phyloP scores from a whole-genome alignment of 805 yeast species.

The Cyberlindnera maritima region DNA sequence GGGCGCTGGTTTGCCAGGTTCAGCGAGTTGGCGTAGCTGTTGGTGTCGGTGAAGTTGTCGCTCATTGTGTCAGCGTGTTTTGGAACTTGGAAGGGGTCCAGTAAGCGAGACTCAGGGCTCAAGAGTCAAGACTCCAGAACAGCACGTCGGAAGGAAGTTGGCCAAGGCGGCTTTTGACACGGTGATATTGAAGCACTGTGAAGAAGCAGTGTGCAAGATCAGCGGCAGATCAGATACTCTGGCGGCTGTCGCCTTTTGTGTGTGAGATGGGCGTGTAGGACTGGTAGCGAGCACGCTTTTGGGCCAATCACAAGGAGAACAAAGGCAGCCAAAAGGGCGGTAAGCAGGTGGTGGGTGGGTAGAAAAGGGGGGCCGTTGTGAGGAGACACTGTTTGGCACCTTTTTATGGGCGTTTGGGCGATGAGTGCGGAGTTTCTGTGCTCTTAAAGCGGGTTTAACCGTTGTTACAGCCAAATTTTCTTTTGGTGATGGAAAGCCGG shows the following conservation, averaged over 20 bases:
- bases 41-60: constrained; percentile 30
- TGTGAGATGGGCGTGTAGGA: not conserved
- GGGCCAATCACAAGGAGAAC: constrained; percentile 6
- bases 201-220: too few relatives aligned
- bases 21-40: constrained; percentile 24
- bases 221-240: too few relatives aligned
- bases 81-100: not conserved
- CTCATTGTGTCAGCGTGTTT: constrained; percentile 23
- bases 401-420: not conserved
- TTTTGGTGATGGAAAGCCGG: not conserved
- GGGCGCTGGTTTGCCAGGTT: constrained; percentile 9
- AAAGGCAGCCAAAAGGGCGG: constrained; percentile 1
- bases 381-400: not conserved
- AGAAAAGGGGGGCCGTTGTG: not conserved
- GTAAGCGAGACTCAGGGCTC: not conserved
- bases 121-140: too few relatives aligned
- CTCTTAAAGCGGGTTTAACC: not conserved
- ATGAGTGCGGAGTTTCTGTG: not conserved
- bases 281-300: not conserved
- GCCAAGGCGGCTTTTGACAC: too few relatives aligned
- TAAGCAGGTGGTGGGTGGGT: not conserved
- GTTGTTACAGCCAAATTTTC: not conserved
- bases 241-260: too few relatives aligned
- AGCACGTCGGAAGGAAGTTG: too few relatives aligned
- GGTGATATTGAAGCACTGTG: too few relatives aligned